Base-by-base conservation (phyloP, 176 grass and related monocot genomes). In the Bonia amplexicaulis region DNA sequence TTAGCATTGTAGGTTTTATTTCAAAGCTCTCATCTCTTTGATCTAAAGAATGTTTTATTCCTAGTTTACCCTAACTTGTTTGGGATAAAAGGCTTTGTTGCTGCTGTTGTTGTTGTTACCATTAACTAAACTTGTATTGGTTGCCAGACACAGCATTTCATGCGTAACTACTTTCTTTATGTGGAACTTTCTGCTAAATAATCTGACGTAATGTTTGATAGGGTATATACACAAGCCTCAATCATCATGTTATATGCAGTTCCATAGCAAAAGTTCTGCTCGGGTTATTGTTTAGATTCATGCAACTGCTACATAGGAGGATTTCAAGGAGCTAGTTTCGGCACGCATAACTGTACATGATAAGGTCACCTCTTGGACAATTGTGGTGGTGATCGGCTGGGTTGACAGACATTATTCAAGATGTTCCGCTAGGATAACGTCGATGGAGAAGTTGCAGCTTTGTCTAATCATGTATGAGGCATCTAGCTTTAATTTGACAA, bases 381-480 rank as follows among this genome's bases (percentile, higher is more conserved):
- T 87, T 74, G 42, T 65, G 7, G 20, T 10, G 53, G 1, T 65
- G 29, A 42, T 47, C 11, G 69, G 19, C 46, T 69, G 13, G 39
- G 10, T 67, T 15, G 33, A 39, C 46, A 44, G 13, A 23, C 26
- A 73, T 82, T 59, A 47, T 37, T 26, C 14, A 35, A 54, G 45
- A 27, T 70, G 65, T 82, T 71, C 25, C 47, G 29, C 23, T 26
- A 80, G 41, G 10, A 33, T 22, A 75, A n/a, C 9, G 13, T 76
- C 33, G 23, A 71, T 69, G 74, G 45, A 73, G 26, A 71, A 1
- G 15, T 69, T 67, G 53, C 60, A 54, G 54, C 42, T 89, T 74
- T 80, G 22, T 89, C 40, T 80, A 41, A 31, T 76, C 47, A 73
- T 86, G 47, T 22, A 71, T 64, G 79, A 25, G 42, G 6, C 73